Percentiles rank a stretch among this genome's conserved stretches.
Evolutionary conservation across 1,284 basidiomycete species (phyloP).

Genomic region (Microbotryum violaceum): DNA sequence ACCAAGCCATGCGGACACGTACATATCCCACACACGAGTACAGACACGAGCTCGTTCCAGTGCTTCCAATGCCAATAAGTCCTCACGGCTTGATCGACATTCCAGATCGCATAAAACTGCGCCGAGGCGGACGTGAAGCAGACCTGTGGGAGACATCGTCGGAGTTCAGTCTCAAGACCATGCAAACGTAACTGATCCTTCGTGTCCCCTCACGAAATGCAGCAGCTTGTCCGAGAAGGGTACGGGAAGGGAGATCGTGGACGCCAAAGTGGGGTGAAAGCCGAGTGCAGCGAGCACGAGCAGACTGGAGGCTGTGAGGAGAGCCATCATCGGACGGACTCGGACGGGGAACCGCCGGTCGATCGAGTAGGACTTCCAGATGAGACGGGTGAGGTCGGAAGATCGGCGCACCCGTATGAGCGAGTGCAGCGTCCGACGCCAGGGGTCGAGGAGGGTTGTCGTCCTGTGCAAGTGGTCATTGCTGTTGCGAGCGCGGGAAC

Average conservation of each 20-base stretch:
- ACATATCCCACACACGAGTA: constrained; percentile 61
- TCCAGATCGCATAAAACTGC: constrained; percentile 78
- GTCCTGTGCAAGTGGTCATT: too few species aligned
- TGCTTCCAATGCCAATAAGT: constrained; percentile 77
- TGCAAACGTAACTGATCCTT: too few species aligned
- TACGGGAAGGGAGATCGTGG: constrained; percentile 39
- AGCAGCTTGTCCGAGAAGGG: constrained; percentile 74
- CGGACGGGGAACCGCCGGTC: too few species aligned
- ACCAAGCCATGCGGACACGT: not conserved
- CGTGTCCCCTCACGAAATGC: constrained; percentile 50
- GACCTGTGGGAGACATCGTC: constrained; percentile 34
- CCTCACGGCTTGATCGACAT: constrained; percentile 66
- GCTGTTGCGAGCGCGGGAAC: too few species aligned
- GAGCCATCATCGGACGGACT: not conserved
- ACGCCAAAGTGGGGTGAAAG: constrained; percentile 32
- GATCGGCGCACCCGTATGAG: too few species aligned
- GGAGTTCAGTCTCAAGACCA: too few species aligned
- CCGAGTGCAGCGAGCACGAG: constrained; percentile 28
- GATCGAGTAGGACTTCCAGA: too few species aligned
- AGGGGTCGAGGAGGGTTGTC: too few species aligned
- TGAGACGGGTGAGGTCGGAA: too few species aligned
- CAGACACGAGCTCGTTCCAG: constrained; percentile 59
- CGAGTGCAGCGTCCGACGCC: too few species aligned
- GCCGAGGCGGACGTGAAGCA: constrained; percentile 69
- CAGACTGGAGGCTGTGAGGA: constrained; percentile 16